Evolutionary conservation across 2,329 filamentous ascomycete species (phyloP), one percentile per base, ranked within the genome.

Genomic region (Beauveria pseudobassiana): DNA sequence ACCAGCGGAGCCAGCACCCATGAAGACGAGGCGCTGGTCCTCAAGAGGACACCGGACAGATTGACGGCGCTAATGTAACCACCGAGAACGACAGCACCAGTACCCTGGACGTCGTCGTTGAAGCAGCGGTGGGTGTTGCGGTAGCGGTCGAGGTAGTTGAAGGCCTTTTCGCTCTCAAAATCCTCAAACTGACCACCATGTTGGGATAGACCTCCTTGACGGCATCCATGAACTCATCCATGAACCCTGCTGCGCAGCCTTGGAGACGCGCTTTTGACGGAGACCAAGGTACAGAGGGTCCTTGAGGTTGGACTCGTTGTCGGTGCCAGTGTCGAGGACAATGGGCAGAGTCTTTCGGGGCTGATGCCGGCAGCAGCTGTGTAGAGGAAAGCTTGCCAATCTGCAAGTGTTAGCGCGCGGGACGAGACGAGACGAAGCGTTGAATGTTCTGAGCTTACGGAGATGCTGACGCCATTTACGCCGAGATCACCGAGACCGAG

Each of bases 101-200:
- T 98, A 67, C 93, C 93, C 80, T 98, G 93, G 72, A 99, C 95
- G 73, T 99, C 93, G 72, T 98, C 95, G 76, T 98, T 98, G 85
- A 99, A 99, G 82, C 91, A 96, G 75, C 90, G 93, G 81, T 96
- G 93, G 66, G 82, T 84, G 73, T 93, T 82, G 68, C 91, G 89
- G 78, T 98, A 98, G 64, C 91, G 86, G 73, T 95, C 89, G 46
- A 98, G 84, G 70, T 96, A 93, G 65, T 90, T 89, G 84, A 98
- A 99, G 52, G 95, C 93, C 77, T 87, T 87, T 68, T 85, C 82
- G 71, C 93, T 96, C 81, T 98, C 96, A 76, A 96, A 98, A 73
- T 98, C 95, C 75, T 98, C 93, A 69, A 96, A 98, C 74, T 98
- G 95, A 98, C 90, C 51, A 88, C 76, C 85, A 82, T 87, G 16